Evolutionary conservation across 1,284 basidiomycete species (phyloP).

Genomic region (Inonotus obliquus): DNA sequence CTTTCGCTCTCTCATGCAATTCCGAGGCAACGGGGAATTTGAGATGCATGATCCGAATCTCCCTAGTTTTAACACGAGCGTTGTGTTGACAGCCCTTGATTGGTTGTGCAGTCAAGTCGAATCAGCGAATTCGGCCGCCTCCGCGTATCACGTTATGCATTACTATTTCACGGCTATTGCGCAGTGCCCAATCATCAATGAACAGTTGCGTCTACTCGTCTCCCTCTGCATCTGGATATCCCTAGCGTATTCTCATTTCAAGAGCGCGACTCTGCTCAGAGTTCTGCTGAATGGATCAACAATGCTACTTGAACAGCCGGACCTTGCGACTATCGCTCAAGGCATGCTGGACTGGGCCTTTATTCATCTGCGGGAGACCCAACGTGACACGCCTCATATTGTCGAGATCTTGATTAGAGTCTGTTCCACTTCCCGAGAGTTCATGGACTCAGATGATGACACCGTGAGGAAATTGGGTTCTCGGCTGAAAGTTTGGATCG

Average conservation of each 20-base stretch:
- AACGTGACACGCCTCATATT: conserved; percentile 44
- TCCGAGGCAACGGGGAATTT: conserved; percentile 45
- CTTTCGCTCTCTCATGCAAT: conserved; percentile 47
- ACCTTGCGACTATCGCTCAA: conserved; percentile 65
- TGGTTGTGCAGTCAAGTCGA: conserved; percentile 48
- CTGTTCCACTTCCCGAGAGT: conserved; percentile 53
- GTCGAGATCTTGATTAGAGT: conserved; percentile 67
- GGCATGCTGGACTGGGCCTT: conserved; percentile 80
- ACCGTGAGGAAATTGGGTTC: conserved; percentile 34
- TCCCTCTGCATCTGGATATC: conserved; percentile 73
- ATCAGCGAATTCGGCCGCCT: conserved; percentile 40
- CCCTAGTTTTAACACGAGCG: conserved; percentile 46
- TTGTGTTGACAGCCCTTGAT: conserved; percentile 49
- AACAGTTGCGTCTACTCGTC: conserved; percentile 77
- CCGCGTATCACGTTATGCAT: conserved; percentile 74
- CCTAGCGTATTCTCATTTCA: conserved; percentile 49
- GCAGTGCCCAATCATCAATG: conserved; percentile 74
- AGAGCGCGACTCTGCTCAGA: conserved; percentile 54
- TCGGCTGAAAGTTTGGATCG: conserved; percentile 59
- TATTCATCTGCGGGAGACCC: conserved; percentile 37
- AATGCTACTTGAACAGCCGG: conserved; percentile 60
- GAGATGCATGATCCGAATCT: conserved; percentile 56
- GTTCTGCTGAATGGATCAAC: conserved; percentile 66
- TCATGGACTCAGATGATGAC: conserved; percentile 31
- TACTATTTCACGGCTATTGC: conserved; percentile 69